These are phyloP conservation scores for Aspergillus transmontanensis DNA, from an alignment of 2,329 filamentous ascomycete genomes.

Conservation along the genomic window DNA sequence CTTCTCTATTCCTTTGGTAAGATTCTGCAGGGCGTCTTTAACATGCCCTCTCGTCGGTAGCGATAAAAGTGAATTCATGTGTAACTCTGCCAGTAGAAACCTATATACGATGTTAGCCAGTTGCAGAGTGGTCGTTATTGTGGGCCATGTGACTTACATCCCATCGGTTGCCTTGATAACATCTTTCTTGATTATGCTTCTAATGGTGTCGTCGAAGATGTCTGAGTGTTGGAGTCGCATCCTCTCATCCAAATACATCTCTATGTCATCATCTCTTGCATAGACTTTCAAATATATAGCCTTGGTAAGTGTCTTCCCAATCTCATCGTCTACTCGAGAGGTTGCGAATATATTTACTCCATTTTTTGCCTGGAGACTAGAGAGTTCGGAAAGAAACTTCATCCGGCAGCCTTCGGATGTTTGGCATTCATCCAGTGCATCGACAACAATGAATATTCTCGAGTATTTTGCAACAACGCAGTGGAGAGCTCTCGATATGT, in stretches of 20 bases:
- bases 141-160: background rate
- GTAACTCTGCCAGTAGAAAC: background rate
- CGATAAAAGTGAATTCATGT: background rate
- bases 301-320: constrained; percentile 7
- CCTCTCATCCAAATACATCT: background rate
- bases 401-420: constrained; percentile 4
- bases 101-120: background rate
- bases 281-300: too few species aligned
- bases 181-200: constrained; percentile 22
- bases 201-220: background rate
- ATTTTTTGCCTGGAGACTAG: constrained; percentile 17
- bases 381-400: constrained; percentile 17
- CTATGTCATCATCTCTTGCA: background rate
- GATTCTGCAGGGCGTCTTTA: background rate
- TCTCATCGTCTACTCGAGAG: constrained; percentile 30
- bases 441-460: constrained; percentile 21
- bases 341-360: constrained; percentile 30
- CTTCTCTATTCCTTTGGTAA: background rate
- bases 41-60: background rate
- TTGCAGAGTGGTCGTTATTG: background rate
- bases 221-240: background rate
- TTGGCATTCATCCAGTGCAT: constrained; percentile 25
- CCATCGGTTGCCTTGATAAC: background rate
- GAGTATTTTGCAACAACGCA: constrained; percentile 1
- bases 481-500: constrained; percentile 9